Evolutionary conservation across 2,329 filamentous ascomycete genomes (phyloP).

Genomic region (Fusarium buxicola): DNA sequence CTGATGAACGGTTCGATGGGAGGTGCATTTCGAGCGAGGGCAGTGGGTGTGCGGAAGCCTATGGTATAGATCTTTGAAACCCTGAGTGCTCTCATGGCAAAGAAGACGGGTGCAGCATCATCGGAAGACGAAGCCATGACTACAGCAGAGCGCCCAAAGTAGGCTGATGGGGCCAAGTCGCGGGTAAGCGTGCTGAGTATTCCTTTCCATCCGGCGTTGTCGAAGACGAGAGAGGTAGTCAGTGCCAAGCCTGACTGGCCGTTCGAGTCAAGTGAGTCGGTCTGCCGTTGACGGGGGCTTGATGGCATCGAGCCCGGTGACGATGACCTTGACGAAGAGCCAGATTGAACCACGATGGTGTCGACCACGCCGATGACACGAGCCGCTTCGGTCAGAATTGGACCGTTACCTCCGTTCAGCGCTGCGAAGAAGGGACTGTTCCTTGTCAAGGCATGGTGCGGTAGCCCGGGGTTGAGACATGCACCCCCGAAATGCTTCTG

Average conservation of each 20-base stretch:
- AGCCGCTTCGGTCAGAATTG: conserved; percentile 78
- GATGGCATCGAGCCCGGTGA: conserved; percentile 63
- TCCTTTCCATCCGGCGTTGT: conserved; percentile 88
- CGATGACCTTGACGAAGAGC: conserved; percentile 55
- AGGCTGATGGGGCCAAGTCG: conserved; percentile 85
- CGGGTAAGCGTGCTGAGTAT: conserved; percentile 84
- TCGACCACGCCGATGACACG: conserved; percentile 84
- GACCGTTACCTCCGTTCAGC: conserved; percentile 63
- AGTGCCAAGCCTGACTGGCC: conserved; percentile 55
- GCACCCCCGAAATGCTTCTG: conserved; percentile 84
- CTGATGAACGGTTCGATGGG: conserved; percentile 84
- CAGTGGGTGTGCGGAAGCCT: conserved; percentile 75
- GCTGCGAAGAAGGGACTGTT: conserved; percentile 63
- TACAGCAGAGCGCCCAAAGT: conserved; percentile 79
- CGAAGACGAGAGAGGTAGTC: conserved; percentile 73
- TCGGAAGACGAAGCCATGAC: conserved; percentile 78
- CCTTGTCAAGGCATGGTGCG: conserved; percentile 70
- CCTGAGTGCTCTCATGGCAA: conserved; percentile 79
- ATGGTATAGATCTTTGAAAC: conserved; percentile 87
- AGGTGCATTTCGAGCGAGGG: conserved; percentile 71
- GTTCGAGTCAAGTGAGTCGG: conserved; percentile 37
- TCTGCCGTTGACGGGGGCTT: conserved; percentile 57
- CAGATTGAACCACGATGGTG: conserved; percentile 75
- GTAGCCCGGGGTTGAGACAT: conserved; percentile 79
- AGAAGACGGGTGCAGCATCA: conserved; percentile 82